Percentiles rank a stretch among this genome's conserved stretches.
These are phyloP conservation scores for Colletotrichum costaricense DNA, from an alignment of 2,329 filamentous ascomycete genomes.

Conservation along the genomic window DNA sequence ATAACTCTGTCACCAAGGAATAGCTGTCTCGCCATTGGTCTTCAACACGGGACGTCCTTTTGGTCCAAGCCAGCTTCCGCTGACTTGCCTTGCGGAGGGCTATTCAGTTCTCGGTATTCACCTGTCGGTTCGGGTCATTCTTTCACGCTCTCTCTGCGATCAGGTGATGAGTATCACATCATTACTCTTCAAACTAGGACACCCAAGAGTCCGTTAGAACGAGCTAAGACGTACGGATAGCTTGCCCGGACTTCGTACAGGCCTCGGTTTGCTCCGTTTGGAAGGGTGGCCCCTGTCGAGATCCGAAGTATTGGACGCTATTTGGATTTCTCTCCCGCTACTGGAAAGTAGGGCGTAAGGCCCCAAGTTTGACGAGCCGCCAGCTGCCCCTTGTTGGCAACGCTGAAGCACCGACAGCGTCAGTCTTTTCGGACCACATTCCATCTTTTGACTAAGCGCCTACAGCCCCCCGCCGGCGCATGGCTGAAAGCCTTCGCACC, in stretches of 20 bases:
- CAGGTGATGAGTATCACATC: not conserved
- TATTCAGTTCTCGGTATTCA: not conserved
- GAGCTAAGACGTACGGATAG: not conserved
- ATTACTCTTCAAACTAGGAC: not conserved
- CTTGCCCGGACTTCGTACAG: not conserved
- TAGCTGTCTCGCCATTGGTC: not conserved
- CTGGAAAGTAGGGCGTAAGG: not conserved
- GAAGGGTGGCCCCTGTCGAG: not conserved
- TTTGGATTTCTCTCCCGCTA: not conserved
- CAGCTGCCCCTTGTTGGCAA: not conserved
- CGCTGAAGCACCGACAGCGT: not conserved
- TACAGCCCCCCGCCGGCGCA: not conserved
- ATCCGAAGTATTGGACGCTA: not conserved
- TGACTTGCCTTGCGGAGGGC: slow-evolving; percentile 8
- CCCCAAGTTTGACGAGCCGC: slow-evolving; percentile 1
- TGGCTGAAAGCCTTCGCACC: not conserved
- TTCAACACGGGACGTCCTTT: not conserved
- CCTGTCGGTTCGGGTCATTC: not conserved
- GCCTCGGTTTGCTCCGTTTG: not conserved
- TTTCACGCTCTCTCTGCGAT: not conserved
- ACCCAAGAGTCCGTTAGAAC: not conserved
- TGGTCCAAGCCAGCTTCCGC: not conserved
- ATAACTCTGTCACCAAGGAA: slow-evolving; percentile 5
- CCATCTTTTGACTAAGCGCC: slow-evolving; percentile 1
- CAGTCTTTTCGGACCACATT: slow-evolving; percentile 4